Evolutionary conservation across 108 stramenopile genomes (phyloP), one percentile per base, ranked within the genome.

Genomic region (Nannochloropsis salina): DNA sequence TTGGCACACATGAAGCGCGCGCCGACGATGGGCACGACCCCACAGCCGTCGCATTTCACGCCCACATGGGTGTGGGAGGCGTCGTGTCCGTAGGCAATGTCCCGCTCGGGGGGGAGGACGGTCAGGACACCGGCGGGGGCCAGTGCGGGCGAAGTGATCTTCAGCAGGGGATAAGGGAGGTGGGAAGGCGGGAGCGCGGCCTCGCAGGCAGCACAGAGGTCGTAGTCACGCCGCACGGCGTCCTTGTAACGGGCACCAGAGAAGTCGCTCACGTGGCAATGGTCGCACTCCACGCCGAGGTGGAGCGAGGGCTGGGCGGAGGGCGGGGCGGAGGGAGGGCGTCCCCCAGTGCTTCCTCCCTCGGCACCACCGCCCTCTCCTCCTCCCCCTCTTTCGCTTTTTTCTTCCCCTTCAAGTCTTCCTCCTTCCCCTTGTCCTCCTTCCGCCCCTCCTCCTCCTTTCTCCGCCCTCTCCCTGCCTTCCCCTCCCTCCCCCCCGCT

Each of bases 141-240:
- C 9, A 11, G 47, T 9, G 47, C 47, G 10, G 47, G 47, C 10
- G 9, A 12, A 51, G 47, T 9, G 9, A 51, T 51, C 47, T 51
- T 51, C 10, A 51, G 47, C 47, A 51, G 12, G 10, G 47, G 47
- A 51, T 51, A 51, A 11, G 47, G 47, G 47, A 51, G 47, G 47
- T 11, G 47, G 47, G 47, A 9, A 12, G 12, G 47, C 10, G 47
- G 47, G 47, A 51, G 47, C 10, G 47, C 9, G 12, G 47, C 47
- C 42, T 88, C 88, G 88, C 88, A 88, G 21, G 42, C 4, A 9
- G 45, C 81, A 41, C 88, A 88, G 74, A 88, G 88, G 85, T 88
- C 85, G 81, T 85, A 88, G 41, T 88, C 81, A 20, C 45, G 61
- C 6, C 85, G 42, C 9, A 81, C 81, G 4, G 84, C 82, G 61